Base-by-base conservation (phyloP, 805 yeast species). In the Cyberlindnera veronae region DNA sequence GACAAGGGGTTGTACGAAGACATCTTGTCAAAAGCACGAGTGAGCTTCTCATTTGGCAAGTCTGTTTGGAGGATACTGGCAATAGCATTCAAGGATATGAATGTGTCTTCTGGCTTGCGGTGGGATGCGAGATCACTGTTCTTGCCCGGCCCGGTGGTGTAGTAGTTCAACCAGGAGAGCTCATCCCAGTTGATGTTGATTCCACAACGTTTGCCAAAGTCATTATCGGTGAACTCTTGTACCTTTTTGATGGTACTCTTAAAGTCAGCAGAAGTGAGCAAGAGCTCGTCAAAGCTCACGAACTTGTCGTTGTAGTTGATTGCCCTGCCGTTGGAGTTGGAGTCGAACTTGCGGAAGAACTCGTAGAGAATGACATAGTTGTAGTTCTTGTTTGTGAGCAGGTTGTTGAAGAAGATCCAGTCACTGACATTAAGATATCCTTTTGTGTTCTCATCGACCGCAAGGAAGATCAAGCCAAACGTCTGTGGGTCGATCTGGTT, bases 401-500 rank as follows among this genome's bases (percentile, higher is more conserved):
- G 50, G 45, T 73, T 69, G 53, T 84, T 79, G 58, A 91, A 85
- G 31, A 73, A 72, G 36, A 76, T 64, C 84, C 95, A 91, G 58
- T 91, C 96, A 19, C 68, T 60, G 36, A 79, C 67, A 20, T 76
- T 71, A 36, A 87, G 69, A 44, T 71, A 79, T 7, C 96, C 97
- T 49, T 77, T 76, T 41, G 72, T 68, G 29, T 72, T 69, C 43
- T 76, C 76, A 64, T 91, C 98, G 13, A 95, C 87, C 20, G 88
- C 79, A 41, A 84, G 69, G 58, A 84, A 91, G 35, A 91, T 77
- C 45, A 90, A 71, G 6, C 84, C 84, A 60, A 77, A 78, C 4
- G 84, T 72, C 48, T 78, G 71, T 11, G 76, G 65, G 13, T 79
- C 72, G 38, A 80, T 70, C 49, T 70, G 71, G 48, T 72, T 71